Evolutionary conservation across 345 rosid genomes (phyloP).

Genomic region (Eucalyptus decipiens): DNA sequence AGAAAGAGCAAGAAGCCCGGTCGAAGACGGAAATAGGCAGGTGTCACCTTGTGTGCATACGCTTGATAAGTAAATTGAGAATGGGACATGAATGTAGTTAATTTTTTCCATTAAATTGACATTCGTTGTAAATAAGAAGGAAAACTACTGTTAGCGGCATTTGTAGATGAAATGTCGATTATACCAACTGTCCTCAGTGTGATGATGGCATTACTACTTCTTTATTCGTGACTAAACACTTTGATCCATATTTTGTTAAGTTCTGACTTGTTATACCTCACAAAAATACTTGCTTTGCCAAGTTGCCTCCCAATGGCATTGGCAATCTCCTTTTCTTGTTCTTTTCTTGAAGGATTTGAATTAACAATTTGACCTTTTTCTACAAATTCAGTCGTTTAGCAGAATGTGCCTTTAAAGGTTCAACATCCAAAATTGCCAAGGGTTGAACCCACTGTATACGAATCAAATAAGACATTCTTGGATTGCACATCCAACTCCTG

Average conservation of each 20-base stretch:
- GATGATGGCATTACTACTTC: not conserved
- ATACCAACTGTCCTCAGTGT: not conserved
- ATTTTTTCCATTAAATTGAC: not conserved
- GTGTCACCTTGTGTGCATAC: not conserved
- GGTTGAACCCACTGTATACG: not conserved
- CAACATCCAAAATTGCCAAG: not conserved
- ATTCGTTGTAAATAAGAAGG: not conserved
- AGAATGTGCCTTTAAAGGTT: not conserved
- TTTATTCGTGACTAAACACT: not conserved
- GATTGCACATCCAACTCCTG: no score
- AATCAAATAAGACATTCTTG: no score
- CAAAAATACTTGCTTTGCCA: not conserved
- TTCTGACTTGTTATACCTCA: not conserved
- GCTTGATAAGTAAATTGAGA: not conserved
- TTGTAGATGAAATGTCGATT: not conserved
- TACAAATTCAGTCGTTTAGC: not conserved
- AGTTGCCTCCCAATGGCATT: not conserved
- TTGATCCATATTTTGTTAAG: not conserved
- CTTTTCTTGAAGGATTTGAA: not conserved
- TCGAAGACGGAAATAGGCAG: conserved; percentile 20
- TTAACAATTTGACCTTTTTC: not conserved
- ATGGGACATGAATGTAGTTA: not conserved
- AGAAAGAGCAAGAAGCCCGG: conserved; percentile 29
- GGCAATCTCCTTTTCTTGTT: not conserved
- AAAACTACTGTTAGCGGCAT: not conserved